Conservation (phyloP, 306 rosid genomes). For the Quercus glauca region DNA sequence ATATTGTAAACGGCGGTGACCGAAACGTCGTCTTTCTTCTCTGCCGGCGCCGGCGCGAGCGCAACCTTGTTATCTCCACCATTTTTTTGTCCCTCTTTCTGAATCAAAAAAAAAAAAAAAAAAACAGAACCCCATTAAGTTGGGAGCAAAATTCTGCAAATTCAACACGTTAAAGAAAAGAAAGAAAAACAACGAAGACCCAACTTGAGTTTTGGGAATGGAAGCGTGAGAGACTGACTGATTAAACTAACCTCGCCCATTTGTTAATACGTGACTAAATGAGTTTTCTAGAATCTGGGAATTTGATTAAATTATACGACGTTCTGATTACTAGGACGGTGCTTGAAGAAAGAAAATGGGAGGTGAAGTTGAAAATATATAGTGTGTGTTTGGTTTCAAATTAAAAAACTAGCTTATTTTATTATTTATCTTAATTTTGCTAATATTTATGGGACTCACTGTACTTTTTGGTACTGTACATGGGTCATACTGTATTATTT, state of each 20-base stretch:
- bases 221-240: neutral
- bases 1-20: slow-evolving; percentile 51
- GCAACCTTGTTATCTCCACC: slow-evolving; percentile 56
- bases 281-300: no score
- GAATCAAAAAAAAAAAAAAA: slow-evolving; percentile 10
- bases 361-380: slow-evolving; percentile 12
- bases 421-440: no score
- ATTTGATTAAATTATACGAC: no score
- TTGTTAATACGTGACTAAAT: neutral
- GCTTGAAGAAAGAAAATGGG: slow-evolving; percentile 16
- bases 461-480: no score
- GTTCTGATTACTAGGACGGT: neutral
- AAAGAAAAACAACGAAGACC: neutral
- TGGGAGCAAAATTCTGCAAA: neutral
- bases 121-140: neutral
- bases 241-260: slow-evolving; percentile 66
- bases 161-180: neutral
- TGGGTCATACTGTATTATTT: no score
- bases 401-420: no score
- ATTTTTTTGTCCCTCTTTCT: slow-evolving; percentile 40
- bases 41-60: neutral
- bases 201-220: neutral
- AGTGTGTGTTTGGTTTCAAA: neutral
- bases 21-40: slow-evolving; percentile 42
- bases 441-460: fast-evolving